Evolutionary conservation across 768 basidiomycete genomes (phyloP).

Genomic region (Candolleomyces aberdarensis): DNA sequence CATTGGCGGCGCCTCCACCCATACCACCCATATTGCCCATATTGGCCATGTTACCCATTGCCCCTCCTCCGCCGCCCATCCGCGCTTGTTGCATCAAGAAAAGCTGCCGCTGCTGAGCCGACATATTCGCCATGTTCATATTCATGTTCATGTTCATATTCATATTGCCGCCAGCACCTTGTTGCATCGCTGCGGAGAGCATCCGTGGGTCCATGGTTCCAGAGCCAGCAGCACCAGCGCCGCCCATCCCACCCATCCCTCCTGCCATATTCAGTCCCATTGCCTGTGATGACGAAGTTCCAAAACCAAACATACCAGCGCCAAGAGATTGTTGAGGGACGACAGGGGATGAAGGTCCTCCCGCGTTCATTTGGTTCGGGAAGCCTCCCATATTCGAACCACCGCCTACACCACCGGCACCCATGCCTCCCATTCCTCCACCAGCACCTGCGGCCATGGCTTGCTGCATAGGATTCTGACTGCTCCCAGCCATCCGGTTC

Average conservation of each 20-base stretch:
- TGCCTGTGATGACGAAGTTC: not conserved
- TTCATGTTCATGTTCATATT: not conserved
- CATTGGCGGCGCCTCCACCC: constrained; percentile 12
- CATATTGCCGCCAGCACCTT: not conserved
- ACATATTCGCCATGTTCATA: constrained; percentile 6
- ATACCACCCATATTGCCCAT: not conserved
- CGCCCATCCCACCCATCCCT: constrained; percentile 7
- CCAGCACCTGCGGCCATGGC: not conserved
- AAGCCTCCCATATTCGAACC: constrained; percentile 4
- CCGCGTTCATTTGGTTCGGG: constrained; percentile 1
- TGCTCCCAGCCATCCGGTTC: not conserved
- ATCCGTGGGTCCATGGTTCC: constrained; percentile 7
- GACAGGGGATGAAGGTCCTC: constrained; percentile 2
- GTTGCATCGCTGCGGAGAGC: constrained; percentile 7
- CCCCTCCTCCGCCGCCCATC: constrained; percentile 1
- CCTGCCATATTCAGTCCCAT: not conserved
- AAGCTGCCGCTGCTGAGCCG: constrained; percentile 5
- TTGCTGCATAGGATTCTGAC: constrained; percentile 6
- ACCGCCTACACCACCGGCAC: not conserved
- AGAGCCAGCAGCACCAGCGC: not conserved
- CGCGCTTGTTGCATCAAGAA: constrained; percentile 2
- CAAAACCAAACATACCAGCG: not conserved
- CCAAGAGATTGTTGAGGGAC: not conserved
- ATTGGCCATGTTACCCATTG: not conserved
- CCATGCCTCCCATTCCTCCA: not conserved